Evolutionary conservation across 2,329 filamentous ascomycete species (phyloP).

Genomic region (Ceratocystis cacaofunesta): DNA sequence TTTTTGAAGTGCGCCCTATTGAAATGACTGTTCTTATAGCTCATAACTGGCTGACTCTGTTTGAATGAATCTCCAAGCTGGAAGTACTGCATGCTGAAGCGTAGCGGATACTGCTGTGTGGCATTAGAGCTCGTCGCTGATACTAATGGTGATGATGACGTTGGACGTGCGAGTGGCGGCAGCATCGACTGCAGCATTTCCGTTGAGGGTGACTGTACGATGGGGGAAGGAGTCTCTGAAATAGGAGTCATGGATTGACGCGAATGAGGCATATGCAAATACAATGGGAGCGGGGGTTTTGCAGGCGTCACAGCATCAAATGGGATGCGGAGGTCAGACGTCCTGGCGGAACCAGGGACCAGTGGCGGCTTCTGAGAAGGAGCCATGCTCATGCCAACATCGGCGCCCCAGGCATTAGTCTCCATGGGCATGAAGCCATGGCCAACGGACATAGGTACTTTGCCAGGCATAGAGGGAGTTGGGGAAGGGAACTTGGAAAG

Average conservation of each 20-base stretch:
- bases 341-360: not conserved
- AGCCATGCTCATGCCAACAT: not conserved
- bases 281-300: not conserved
- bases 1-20: slow-evolving; percentile 55
- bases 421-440: slow-evolving; percentile 23
- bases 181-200: not conserved
- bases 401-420: not conserved
- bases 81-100: slow-evolving; percentile 41
- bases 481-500: slow-evolving; percentile 25
- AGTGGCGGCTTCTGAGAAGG: not conserved
- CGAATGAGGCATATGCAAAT: not conserved
- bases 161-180: not conserved
- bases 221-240: slow-evolving; percentile 1
- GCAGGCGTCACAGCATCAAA: not conserved
- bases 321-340: not conserved
- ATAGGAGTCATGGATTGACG: slow-evolving; percentile 5
- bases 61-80: slow-evolving; percentile 30
- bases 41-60: slow-evolving; percentile 36
- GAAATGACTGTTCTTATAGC: slow-evolving; percentile 51
- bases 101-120: slow-evolving; percentile 26
- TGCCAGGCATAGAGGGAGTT: slow-evolving; percentile 3
- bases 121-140: slow-evolving; percentile 17
- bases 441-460: slow-evolving; percentile 19
- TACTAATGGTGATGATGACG: slow-evolving; percentile 5
- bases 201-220: slow-evolving; percentile 9